Base-by-base conservation (phyloP, 108 stramenopile species). In the Phaeodactylum tricornutum region DNA sequence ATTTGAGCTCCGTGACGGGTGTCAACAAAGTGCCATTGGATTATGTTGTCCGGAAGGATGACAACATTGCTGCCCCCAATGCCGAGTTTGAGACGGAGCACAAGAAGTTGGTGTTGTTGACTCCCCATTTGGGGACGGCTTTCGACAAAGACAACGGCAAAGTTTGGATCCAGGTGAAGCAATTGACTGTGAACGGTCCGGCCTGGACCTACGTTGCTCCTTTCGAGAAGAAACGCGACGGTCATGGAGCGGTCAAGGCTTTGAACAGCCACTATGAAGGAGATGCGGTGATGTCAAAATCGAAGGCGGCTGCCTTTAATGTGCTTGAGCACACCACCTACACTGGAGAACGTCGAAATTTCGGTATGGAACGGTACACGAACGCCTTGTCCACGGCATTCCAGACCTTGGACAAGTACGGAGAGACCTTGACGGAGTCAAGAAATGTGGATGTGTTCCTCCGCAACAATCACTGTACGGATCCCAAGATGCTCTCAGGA, bases 201-300 rank as follows among this genome's bases (percentile, higher is more conserved):
- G 60, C 20, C 6, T 61, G 60, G 60, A 53, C 17, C n/a, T 54
- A 29, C 16, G 35, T 60, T 33, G 29, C 36, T 21, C 25, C 48
- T 14, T 44, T 42, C 36, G 15, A 33, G 7, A 23, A 41, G 2
- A 24, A 36, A 7, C 23, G 27, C 1, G 31, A 66, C 55, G 71
- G 65, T 5, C 40, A 61, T 11, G 44, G 8, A 9, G 64, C 71
- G 11, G 62, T 19, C 32, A 19, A 61, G 21, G 59, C 69, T 1
- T 11, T 65, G 12, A 43, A 37, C 19, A 21, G 9, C 1, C 59
- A 65, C 11, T 48, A 44, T 35, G 40, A 34, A n/a, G 64, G 64
- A 11, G 7, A 9, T 7, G 23, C 42, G 32, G 31, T 9, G 6
- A 34, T 32, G 21, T 28, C 25, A 3, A 26, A 8, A 12, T 25